Conservation (phyloP, 345 rosid genomes). For the Eucalyptus marginata region DNA sequence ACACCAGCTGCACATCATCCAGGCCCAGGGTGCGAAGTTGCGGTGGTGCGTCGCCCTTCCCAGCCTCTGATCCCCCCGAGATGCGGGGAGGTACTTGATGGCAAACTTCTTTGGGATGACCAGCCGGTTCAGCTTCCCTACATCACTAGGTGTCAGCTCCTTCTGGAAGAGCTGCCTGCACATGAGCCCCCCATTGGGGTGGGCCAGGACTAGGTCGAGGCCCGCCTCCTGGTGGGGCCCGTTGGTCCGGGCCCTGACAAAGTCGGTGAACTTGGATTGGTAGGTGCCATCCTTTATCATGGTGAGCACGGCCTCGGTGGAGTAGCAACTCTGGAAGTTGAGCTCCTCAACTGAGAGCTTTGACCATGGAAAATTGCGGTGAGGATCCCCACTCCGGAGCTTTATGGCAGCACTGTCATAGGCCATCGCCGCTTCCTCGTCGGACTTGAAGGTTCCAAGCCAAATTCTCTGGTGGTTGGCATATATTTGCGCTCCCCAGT, state of each 20-base stretch:
- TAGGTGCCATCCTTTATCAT: constrained; percentile 70
- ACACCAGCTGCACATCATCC: constrained; percentile 29
- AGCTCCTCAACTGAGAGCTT: constrained; percentile 19
- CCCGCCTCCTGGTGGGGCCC: neutral
- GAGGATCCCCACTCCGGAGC: constrained; percentile 27
- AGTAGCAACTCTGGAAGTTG: constrained; percentile 23
- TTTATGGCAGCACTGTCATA: constrained; percentile 55
- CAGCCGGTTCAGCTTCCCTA: constrained; percentile 77
- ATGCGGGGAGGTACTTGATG: constrained; percentile 30
- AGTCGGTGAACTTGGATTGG: constrained; percentile 32
- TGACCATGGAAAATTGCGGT: constrained; percentile 27
- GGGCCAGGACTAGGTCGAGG: neutral
- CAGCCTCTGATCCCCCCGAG: neutral
- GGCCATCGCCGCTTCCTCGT: constrained; percentile 55
- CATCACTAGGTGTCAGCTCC: constrained; percentile 81
- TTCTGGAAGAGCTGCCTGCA: constrained; percentile 50
- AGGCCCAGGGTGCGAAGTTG: neutral
- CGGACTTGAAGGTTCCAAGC: constrained; percentile 67
- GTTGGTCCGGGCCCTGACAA: constrained; percentile 5
- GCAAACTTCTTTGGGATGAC: constrained; percentile 79
- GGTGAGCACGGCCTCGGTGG: constrained; percentile 19
- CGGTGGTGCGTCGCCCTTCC: neutral
- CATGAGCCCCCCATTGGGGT: neutral
- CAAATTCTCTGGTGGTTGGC: constrained; percentile 41
- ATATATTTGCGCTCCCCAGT: constrained; percentile 68